Base-by-base conservation (phyloP, 2,329 filamentous ascomycete species). In the Myriosclerotinia duriaeana region DNA sequence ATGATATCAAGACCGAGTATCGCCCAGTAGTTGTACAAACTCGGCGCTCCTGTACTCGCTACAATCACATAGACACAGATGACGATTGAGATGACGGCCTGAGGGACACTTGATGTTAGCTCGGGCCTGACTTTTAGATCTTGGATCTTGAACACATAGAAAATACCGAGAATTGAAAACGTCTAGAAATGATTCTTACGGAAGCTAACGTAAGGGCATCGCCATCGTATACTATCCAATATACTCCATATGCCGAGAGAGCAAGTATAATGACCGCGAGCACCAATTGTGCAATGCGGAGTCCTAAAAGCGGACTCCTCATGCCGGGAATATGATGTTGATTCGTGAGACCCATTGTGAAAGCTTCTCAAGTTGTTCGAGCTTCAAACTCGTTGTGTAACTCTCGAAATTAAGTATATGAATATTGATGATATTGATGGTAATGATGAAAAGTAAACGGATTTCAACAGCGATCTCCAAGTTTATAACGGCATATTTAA, bases 21-120 rank as follows among this genome's bases (percentile, higher is more conserved):
- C 11, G 58, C 64, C 56, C 58, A 66, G 38, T 62, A 62, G 58
- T 66, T 66, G 34, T 66, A 66, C 2, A 63, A 12, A 17, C 3
- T 17, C 5, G 56, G 64, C 22, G 26, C 30, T 15, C 14, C 12
- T 0, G 42, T 30, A 15, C 44, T 63, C n/a, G 64, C 56, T 8
- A 17, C 6, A 3, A 66, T 42, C 15, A 63, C 34, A 53, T 66
- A 66, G 64, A 50, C 2, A 30, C 46, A 44, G 12, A 63, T 53
- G 9, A 66, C 30, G 12, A 63, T 50, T 38, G 64, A 53, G n/a
- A 54, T 30, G 9, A 26, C 17, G 8, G 64, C 38, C 64, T 66
- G 50, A 5, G 34, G 6, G 15, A 50, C 4, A 26, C 8, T 7
- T 34, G 8, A n/a, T 3, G 8, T 60, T 50, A 65, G 54, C 11